A percentile compares a stretch with the other conserved stretches of the same genome.
phyloP scores from a whole-genome alignment of 2,329 filamentous ascomycete genomes.

The Purpureocillium takamizusanense region DNA sequence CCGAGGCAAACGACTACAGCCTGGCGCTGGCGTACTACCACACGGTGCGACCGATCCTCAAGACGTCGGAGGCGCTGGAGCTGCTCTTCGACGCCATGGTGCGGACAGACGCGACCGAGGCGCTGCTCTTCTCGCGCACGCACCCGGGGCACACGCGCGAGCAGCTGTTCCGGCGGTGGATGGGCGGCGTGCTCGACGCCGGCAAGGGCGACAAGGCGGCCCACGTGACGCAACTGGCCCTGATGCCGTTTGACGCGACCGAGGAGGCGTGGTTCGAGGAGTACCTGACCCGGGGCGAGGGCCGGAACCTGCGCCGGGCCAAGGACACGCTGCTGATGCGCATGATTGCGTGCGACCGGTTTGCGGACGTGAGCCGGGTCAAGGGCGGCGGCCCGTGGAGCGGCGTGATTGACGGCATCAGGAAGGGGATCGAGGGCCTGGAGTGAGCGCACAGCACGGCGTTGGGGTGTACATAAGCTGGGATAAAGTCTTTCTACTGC shows the following conservation, averaged over 20 bases:
- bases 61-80: slow-evolving; percentile 49
- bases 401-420: slow-evolving; percentile 41
- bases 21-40: slow-evolving; percentile 73
- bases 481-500: no score
- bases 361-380: slow-evolving; percentile 37
- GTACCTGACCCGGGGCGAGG: slow-evolving; percentile 55
- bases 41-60: slow-evolving; percentile 64
- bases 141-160: slow-evolving; percentile 53
- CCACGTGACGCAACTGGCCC: slow-evolving; percentile 60
- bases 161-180: slow-evolving; percentile 57
- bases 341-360: slow-evolving; percentile 57
- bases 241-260: slow-evolving; percentile 58
- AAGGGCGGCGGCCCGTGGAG: slow-evolving; percentile 36
- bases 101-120: slow-evolving; percentile 58
- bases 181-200: slow-evolving; percentile 28
- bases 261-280: slow-evolving; percentile 72
- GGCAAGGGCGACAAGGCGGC: slow-evolving; percentile 30
- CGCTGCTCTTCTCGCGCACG: slow-evolving; percentile 62
- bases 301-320: slow-evolving; percentile 53
- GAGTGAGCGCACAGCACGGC: slow-evolving; percentile 9
- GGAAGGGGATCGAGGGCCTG: slow-evolving; percentile 30
- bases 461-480: slow-evolving; percentile 1
- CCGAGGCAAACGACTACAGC: slow-evolving; percentile 48
- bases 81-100: slow-evolving; percentile 63
- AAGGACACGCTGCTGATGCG: slow-evolving; percentile 70